Percentiles rank a stretch among this genome's conserved stretches.
These are phyloP conservation scores for Solanum clarkiae DNA, from an alignment of 257 asterid species.

Conservation along the genomic window DNA sequence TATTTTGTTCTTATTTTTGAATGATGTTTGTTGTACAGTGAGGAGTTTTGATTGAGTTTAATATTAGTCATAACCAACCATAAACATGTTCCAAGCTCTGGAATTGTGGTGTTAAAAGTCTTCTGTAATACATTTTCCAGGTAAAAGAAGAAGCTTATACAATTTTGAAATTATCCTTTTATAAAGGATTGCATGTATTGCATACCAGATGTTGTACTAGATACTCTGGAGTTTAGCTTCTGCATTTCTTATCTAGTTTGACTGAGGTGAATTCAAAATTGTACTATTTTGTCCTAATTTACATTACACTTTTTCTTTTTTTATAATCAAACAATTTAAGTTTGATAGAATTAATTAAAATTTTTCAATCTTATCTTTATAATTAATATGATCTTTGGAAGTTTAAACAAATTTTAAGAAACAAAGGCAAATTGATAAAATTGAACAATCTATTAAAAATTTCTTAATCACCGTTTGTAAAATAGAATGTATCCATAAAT, in stretches of 20 bases:
- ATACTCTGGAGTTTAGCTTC: background rate
- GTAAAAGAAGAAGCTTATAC: background rate
- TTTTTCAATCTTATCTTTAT: too few species aligned
- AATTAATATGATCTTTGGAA: too few species aligned
- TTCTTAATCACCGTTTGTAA: too few species aligned
- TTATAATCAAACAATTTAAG: too few species aligned
- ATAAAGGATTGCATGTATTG: background rate
- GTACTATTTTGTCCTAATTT: too few species aligned
- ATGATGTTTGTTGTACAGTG: conserved; percentile 35
- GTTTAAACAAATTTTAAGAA: too few species aligned
- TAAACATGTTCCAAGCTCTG: background rate
- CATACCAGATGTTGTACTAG: background rate
- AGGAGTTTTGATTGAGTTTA: conserved; percentile 6
- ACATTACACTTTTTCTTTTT: too few species aligned
- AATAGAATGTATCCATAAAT: too few species aligned
- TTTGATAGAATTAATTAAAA: too few species aligned
- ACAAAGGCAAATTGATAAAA: too few species aligned
- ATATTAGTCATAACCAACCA: background rate
- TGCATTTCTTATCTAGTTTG: background rate
- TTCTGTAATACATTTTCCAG: background rate
- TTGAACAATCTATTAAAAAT: too few species aligned
- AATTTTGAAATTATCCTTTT: background rate
- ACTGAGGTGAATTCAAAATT: background rate
- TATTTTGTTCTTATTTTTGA: background rate
- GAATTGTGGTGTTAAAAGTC: background rate